Evolutionary conservation across 371 early-diverging fungal species (phyloP).

Genomic region (Homolaphlyctis polyrhiza): DNA sequence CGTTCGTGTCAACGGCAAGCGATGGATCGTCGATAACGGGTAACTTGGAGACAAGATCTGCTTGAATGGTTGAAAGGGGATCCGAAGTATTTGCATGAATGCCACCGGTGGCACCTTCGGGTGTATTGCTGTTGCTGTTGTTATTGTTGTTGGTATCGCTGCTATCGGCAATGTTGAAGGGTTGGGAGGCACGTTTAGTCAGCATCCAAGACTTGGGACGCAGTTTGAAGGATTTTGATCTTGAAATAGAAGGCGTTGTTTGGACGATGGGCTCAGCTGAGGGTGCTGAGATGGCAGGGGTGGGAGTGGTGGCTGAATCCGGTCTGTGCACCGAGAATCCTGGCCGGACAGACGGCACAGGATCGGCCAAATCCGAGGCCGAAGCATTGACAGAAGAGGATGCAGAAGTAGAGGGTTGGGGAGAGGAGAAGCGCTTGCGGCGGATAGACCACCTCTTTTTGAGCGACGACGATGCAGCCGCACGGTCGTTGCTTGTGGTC

Average conservation of each 20-base stretch:
- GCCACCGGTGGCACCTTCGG: no score
- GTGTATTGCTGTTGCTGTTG: no score
- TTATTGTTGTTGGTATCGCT: neutral
- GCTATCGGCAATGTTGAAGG: neutral
- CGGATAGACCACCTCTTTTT: neutral
- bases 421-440: neutral
- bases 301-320: neutral
- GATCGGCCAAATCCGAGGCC: neutral
- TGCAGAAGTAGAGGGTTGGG: neutral
- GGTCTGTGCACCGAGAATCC: neutral
- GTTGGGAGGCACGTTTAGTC: neutral
- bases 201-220: neutral
- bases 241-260: neutral
- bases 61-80: no score
- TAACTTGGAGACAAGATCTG: no score
- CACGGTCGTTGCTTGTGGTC: neutral
- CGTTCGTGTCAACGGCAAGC: conserved; percentile 3
- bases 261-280: neutral
- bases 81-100: no score
- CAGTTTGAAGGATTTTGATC: neutral
- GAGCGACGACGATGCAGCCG: neutral
- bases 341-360: neutral
- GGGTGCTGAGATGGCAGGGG: neutral
- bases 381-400: neutral
- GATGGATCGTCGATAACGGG: neutral